Conservation (phyloP, 768 basidiomycete genomes). For the Mycena crocata region DNA sequence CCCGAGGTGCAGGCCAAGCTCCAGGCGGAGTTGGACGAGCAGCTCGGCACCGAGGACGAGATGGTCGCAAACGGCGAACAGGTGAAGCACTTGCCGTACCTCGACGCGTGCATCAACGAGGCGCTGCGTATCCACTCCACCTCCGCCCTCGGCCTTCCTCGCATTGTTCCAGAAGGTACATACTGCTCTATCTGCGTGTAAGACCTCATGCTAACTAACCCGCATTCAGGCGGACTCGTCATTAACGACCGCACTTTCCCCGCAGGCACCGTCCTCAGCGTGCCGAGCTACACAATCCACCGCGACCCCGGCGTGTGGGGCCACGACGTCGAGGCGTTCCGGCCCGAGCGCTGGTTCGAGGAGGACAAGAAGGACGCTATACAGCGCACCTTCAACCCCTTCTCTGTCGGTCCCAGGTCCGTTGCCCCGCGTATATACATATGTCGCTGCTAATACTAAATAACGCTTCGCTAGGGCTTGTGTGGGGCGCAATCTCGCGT, state of each 20-base stretch:
- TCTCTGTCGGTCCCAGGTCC: constrained; percentile 84
- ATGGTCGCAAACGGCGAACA: constrained; percentile 70
- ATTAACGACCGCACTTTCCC: constrained; percentile 70
- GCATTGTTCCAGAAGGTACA: constrained; percentile 75
- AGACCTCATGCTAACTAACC: too few relatives aligned
- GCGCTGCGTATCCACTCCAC: constrained; percentile 88
- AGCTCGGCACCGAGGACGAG: constrained; percentile 65
- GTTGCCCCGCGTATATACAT: constrained; percentile 31
- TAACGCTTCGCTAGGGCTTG: constrained; percentile 66
- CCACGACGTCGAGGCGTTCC: constrained; percentile 74
- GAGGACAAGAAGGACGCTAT: constrained; percentile 63
- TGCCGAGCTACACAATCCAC: constrained; percentile 88
- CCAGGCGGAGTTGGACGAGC: constrained; percentile 61
- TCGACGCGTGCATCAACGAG: constrained; percentile 91
- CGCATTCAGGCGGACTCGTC: constrained; percentile 77
- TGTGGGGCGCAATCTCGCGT: constrained; percentile 86
- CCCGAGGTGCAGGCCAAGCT: constrained; percentile 65
- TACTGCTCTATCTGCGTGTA: too few relatives aligned
- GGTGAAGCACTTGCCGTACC: constrained; percentile 80
- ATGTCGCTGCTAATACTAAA: background rate
- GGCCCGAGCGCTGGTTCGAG: constrained; percentile 91
- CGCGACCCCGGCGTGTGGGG: constrained; percentile 82
- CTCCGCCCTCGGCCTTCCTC: constrained; percentile 85
- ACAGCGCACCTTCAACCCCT: constrained; percentile 85
- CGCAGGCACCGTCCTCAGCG: constrained; percentile 80